phyloP scores from a whole-genome alignment of 495 filamentous ascomycete species.

The Neurospora sp. region DNA sequence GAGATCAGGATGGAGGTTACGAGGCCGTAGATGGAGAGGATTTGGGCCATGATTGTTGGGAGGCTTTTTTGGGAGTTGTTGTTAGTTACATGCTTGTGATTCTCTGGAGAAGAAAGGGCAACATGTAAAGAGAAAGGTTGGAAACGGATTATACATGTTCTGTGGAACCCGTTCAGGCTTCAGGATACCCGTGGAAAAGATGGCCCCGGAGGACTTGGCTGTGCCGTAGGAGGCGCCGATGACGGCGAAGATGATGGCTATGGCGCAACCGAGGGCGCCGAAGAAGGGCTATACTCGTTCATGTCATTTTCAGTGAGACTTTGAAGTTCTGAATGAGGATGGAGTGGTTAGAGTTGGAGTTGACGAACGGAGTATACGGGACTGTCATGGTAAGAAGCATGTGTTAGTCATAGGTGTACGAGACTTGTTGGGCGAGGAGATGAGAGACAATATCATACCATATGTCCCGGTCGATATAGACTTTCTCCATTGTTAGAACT shows the following conservation, averaged over 20 bases:
- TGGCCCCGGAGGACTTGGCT: conserved; percentile 70
- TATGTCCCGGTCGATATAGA: conserved; percentile 4
- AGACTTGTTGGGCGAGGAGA: too few relatives aligned
- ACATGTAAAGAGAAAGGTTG: neutral
- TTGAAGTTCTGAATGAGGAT: neutral
- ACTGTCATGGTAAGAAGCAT: conserved; percentile 13
- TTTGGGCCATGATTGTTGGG: conserved; percentile 70
- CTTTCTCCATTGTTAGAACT: neutral
- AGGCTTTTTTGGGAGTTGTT: conserved; percentile 6
- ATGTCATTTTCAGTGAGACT: neutral
- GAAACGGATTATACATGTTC: conserved; percentile 22
- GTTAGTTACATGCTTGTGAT: neutral
- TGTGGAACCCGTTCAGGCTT: conserved; percentile 81
- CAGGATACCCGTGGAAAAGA: conserved; percentile 50
- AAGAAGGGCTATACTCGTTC: conserved; percentile 32
- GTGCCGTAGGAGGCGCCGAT: conserved; percentile 90
- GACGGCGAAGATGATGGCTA: conserved; percentile 60
- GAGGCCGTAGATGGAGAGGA: conserved; percentile 56
- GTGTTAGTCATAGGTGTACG: conserved; percentile 1
- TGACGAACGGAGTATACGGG: conserved; percentile 34
- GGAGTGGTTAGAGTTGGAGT: neutral
- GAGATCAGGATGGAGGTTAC: conserved; percentile 40
- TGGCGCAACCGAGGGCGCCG: conserved; percentile 36
- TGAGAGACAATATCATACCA: conserved; percentile 3
- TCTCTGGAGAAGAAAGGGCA: neutral